Evolutionary conservation across 805 yeast species (phyloP).

Genomic region (Middelhovenomyces tepae): DNA sequence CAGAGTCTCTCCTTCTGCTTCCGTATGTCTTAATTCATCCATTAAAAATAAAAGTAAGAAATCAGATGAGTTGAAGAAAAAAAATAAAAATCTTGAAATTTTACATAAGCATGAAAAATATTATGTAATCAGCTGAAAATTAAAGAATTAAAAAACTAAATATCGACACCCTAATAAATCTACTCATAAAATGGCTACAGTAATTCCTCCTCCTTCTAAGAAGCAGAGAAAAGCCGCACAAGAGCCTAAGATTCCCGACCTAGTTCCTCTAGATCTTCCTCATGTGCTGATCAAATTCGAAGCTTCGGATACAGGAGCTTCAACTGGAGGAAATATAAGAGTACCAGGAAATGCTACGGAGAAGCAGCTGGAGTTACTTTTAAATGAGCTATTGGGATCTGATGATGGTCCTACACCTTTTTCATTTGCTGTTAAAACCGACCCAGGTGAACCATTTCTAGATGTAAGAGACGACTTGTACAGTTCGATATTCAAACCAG

Average conservation of each 20-base stretch:
- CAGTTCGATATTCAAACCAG: constrained; percentile 75
- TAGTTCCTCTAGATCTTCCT: constrained; percentile 72
- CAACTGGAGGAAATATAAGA: constrained; percentile 73
- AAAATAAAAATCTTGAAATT: neutral
- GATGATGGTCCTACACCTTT: constrained; percentile 83
- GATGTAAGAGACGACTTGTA: constrained; percentile 77
- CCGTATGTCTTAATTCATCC: constrained; percentile 22
- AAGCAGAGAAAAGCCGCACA: constrained; percentile 80
- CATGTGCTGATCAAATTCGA: constrained; percentile 82
- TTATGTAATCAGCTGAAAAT: too few relatives aligned
- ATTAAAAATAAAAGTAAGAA: constrained; percentile 10
- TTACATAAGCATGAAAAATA: too few relatives aligned
- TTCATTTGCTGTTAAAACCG: constrained; percentile 56
- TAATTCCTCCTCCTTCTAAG: constrained; percentile 89
- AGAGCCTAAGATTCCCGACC: constrained; percentile 61
- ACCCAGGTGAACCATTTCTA: constrained; percentile 34
- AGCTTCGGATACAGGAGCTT: constrained; percentile 87
- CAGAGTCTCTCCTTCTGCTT: constrained; percentile 18
- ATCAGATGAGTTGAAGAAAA: neutral
- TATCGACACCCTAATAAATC: neutral
- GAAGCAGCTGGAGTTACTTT: constrained; percentile 75
- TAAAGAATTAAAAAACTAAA: neutral
- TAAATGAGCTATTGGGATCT: constrained; percentile 63
- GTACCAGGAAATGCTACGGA: constrained; percentile 87
- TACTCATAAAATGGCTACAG: constrained; percentile 62